These are phyloP conservation scores for Circinella umbellata DNA, from an alignment of 371 early-diverging fungal genomes.

Conservation along the genomic window DNA sequence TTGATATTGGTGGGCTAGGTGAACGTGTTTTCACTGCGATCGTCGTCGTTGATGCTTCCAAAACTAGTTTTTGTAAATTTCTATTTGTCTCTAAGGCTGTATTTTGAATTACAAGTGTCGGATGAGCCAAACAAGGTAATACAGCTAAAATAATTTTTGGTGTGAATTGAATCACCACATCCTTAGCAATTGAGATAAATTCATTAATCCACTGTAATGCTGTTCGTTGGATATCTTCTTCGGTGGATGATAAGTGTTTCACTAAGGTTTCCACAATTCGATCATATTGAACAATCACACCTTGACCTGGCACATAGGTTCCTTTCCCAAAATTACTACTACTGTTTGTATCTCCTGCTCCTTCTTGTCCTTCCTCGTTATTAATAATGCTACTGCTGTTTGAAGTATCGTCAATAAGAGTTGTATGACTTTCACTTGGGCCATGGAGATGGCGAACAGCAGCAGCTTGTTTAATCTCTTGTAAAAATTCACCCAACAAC, in stretches of 20 bases:
- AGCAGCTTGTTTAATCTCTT: conserved; percentile 82
- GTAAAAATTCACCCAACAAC: conserved; percentile 74
- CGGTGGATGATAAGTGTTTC: conserved; percentile 74
- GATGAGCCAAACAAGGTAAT: conserved; percentile 81
- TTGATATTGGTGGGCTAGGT: too few relatives aligned
- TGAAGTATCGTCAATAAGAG: too few relatives aligned
- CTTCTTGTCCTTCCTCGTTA: conserved; percentile 3
- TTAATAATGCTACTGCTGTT: neutral
- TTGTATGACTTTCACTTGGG: too few relatives aligned
- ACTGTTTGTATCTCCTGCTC: neutral
- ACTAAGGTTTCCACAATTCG: conserved; percentile 77
- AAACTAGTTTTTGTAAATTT: conserved; percentile 72
- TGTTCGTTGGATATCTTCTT: conserved; percentile 85
- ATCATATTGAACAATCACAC: conserved; percentile 76
- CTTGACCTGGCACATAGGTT: conserved; percentile 69
- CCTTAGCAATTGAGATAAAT: conserved; percentile 77
- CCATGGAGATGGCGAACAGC: conserved; percentile 49
- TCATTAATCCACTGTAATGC: conserved; percentile 88
- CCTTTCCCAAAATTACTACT: conserved; percentile 45
- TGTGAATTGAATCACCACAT: conserved; percentile 77
- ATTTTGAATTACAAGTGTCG: conserved; percentile 57
- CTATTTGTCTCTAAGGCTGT: conserved; percentile 76
- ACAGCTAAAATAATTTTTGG: conserved; percentile 77
- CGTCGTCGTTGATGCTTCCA: conserved; percentile 37
- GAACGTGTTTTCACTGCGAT: neutral